Evolutionary conservation across 1,284 basidiomycete genomes (phyloP), one percentile per base, ranked within the genome.

Genomic region (Boletus smithii): DNA sequence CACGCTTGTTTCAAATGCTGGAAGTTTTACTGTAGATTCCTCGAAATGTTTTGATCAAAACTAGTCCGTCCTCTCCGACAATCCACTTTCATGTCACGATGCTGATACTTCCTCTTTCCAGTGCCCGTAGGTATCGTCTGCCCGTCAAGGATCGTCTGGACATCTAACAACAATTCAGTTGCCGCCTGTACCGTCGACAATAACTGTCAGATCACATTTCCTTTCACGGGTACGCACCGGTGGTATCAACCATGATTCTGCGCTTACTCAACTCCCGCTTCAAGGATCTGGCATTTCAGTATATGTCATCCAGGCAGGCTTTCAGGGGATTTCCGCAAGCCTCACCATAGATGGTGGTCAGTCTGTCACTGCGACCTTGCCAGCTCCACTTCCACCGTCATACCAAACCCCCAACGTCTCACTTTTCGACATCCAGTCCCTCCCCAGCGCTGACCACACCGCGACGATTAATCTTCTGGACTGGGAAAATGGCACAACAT

Each of bases 171-270:
- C 27, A 32, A n/a, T 32, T 23, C 33, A 54, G 55, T 48, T 29
- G 55, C 44, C 4, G 13, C 35, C 1, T 56, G 55, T 38, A 27
- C 26, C n/a, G 27, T 23, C 9, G 16, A 30, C 3, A 26, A 54
- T 13, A 20, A 44, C 1, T 57, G 55, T 18, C 27, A 37, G 17
- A 35, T 57, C 11, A 20, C 23, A 14, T 41, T 57, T 36, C 55
- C 55, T 22, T 57, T 57, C 24, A 56, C 45, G 11, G 55, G 56
- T 59, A 34, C 22, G n/a, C n/a, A n/a, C n/a, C n/a, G n/a, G n/a
- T n/a, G n/a, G n/a, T n/a, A n/a, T n/a, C n/a, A n/a, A n/a, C n/a
- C n/a, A n/a, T n/a, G n/a, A n/a, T n/a, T n/a, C n/a, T n/a, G n/a
- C n/a, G n/a, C n/a, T n/a, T n/a, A n/a, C n/a, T n/a, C n/a, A n/a